phyloP scores from a whole-genome alignment of 1,284 basidiomycete species.

The Marasmius sp. region DNA sequence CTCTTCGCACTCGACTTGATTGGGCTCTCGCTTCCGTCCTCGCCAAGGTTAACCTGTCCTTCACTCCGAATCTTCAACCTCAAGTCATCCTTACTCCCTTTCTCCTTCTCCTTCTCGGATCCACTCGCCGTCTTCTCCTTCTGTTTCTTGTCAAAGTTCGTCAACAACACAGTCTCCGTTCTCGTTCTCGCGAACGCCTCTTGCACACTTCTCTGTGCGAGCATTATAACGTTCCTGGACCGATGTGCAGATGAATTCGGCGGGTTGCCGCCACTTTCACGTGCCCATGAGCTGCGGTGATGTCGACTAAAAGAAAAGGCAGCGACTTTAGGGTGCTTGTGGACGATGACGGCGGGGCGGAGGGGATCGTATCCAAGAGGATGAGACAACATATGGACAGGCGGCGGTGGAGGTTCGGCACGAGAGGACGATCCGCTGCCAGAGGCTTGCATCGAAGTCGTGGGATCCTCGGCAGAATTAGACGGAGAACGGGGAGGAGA shows the following conservation, averaged over 20 bases:
- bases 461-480: not conserved
- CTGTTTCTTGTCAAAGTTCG: not conserved
- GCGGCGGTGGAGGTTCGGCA: not conserved
- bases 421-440: not conserved
- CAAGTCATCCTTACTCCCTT: not conserved
- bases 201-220: not conserved
- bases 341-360: slow-evolving; percentile 12
- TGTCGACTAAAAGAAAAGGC: slow-evolving; percentile 13
- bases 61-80: not conserved
- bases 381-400: not conserved
- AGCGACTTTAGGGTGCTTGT: slow-evolving; percentile 11
- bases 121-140: not conserved
- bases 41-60: not conserved
- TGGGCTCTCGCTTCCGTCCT: not conserved
- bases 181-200: not conserved
- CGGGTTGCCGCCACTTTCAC: not conserved
- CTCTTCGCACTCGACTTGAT: not conserved
- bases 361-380: slow-evolving; percentile 3
- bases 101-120: not conserved
- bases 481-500: not conserved
- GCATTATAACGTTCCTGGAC: not conserved
- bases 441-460: not conserved
- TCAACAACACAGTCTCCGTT: slow-evolving; percentile 1
- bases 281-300: not conserved
- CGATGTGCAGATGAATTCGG: not conserved